Conservation (phyloP, 306 rosid genomes). For the Luffa acutangula region DNA sequence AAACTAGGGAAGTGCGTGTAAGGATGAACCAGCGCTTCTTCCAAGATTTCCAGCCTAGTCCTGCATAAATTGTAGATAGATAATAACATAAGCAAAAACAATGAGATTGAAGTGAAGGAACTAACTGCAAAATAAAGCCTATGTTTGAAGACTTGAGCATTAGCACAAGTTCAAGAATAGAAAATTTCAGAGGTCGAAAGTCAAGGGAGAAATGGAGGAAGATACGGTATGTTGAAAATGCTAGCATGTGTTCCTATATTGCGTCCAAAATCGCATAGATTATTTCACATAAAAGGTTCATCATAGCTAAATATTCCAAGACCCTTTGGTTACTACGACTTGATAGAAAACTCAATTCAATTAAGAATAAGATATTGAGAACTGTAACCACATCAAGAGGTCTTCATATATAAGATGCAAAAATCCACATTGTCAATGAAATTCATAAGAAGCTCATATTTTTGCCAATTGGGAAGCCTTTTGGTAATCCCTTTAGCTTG, state of each 20-base stretch:
- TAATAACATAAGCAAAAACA: conserved; percentile 7
- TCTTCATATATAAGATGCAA: background rate
- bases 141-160: background rate
- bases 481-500: background rate
- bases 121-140: background rate
- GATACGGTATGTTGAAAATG: background rate
- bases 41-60: conserved; percentile 99
- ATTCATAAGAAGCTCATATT: background rate
- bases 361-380: background rate
- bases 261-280: background rate
- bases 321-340: background rate
- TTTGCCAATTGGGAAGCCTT: background rate
- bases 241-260: background rate
- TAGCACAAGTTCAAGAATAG: background rate
- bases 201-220: background rate
- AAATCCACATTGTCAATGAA: background rate
- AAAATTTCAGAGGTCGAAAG: background rate
- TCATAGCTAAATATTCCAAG: background rate
- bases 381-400: background rate
- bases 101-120: background rate
- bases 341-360: background rate
- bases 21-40: conserved; percentile 99
- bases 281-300: background rate
- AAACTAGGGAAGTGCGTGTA: conserved; percentile 84
- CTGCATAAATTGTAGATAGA: conserved; percentile 37